Evolutionary conservation across 768 basidiomycete genomes (phyloP).

Genomic region (Suillus plorans): DNA sequence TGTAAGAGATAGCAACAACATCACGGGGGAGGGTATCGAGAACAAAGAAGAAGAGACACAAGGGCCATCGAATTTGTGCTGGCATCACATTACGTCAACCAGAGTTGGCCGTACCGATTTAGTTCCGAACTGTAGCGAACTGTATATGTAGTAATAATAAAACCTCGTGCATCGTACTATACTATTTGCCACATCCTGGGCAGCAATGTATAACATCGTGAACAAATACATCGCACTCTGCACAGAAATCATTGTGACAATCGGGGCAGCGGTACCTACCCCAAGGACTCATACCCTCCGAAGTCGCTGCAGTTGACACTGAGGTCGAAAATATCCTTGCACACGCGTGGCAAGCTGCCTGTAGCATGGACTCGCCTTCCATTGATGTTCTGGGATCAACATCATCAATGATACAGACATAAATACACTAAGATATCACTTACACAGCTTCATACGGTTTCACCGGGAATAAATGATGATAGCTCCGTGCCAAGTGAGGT

Average conservation of each 20-base stretch:
- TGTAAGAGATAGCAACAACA: conserved; percentile 40
- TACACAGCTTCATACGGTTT: conserved; percentile 81
- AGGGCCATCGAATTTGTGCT: not conserved
- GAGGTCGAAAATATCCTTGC: conserved; percentile 63
- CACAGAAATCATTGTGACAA: conserved; percentile 86
- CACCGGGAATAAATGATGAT: conserved; percentile 94
- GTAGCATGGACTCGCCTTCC: conserved; percentile 36
- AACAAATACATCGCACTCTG: conserved; percentile 94
- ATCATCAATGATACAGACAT: conserved; percentile 4
- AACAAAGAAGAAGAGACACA: conserved; percentile 3
- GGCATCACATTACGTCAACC: not conserved
- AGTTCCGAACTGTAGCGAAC: not conserved
- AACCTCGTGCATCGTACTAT: conserved; percentile 11
- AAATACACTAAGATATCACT: conserved; percentile 33
- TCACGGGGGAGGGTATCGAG: conserved; percentile 10
- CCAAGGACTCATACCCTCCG: conserved; percentile 76
- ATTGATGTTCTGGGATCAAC: conserved; percentile 35
- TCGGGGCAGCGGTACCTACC: conserved; percentile 90
- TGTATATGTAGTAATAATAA: not conserved
- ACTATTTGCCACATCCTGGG: conserved; percentile 74
- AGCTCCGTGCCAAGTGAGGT: conserved; percentile 94
- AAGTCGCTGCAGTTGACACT: conserved; percentile 34
- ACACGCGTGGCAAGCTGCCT: conserved; percentile 72
- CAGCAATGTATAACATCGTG: conserved; percentile 96
- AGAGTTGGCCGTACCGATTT: not conserved